Conservation (phyloP, 768 basidiomycete genomes). For the Exsudoporus frostii region DNA sequence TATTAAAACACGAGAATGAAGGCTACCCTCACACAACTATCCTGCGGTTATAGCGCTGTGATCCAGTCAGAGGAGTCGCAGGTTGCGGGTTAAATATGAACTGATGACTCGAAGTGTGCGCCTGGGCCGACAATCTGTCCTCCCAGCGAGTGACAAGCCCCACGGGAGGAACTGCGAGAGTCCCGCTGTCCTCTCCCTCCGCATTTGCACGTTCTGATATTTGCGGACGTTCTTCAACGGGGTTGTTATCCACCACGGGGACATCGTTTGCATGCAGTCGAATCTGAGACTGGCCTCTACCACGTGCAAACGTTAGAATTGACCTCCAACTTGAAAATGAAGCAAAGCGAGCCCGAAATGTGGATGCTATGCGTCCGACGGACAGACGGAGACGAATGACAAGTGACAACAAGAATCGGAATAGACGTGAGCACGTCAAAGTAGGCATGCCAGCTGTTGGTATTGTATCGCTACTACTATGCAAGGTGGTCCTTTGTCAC, state of each 20-base stretch:
- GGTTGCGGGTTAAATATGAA: neutral
- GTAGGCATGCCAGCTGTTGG: no score
- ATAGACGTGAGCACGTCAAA: no score
- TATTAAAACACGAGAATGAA: neutral
- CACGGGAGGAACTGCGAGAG: slow-evolving; percentile 2
- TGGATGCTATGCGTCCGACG: no score
- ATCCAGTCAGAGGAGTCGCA: slow-evolving; percentile 4
- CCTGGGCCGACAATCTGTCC: neutral
- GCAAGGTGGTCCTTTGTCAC: no score
- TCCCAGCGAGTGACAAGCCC: neutral
- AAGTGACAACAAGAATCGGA: no score
- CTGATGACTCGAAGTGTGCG: neutral
- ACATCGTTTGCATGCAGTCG: neutral
- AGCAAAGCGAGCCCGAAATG: no score
- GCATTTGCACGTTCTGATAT: neutral
- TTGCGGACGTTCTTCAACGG: neutral
- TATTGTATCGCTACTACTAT: no score
- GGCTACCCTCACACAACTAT: neutral
- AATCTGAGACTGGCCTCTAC: no score
- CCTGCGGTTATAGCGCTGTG: slow-evolving; percentile 3
- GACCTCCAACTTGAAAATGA: no score
- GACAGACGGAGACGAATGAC: no score
- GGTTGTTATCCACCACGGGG: neutral
- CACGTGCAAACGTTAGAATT: no score
- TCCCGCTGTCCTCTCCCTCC: neutral